Evolutionary conservation across 371 early-diverging fungal genomes (phyloP), one percentile per base, ranked within the genome.

Genomic region (Mucor velutinosus): DNA sequence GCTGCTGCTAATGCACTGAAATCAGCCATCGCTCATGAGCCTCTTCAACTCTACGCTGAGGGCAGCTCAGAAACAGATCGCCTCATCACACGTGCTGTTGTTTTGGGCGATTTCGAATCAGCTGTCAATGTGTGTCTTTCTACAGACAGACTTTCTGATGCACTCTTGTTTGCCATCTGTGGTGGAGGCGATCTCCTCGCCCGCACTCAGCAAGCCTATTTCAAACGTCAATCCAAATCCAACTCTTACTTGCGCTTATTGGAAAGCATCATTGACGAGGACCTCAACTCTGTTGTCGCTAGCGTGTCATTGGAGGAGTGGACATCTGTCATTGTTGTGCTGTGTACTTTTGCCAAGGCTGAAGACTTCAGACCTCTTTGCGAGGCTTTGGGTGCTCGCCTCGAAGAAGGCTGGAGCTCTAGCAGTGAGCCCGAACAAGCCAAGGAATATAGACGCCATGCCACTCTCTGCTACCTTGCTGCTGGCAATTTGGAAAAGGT

Each of bases 401-500:
- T 94, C 29, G 90, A 92, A 72, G 73, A 76, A 29, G 82, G 70
- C 23, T 84, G 85, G 63, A 60, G 49, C 32, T 56, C 61, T 21
- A 56, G 39, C 25, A 53, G 3, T 15, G 82, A 82, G 1, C 68
- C 86, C 14, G 76, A 81, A 15, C 77, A 71, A 39, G 82, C 78
- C 66, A 64, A 73, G 15, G 78, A 72, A 68, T 71, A 64, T 35
- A 76, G 76, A 64, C 82, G 79, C 6, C 92, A 86, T 75, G 95
- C 97, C 10, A 90, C 92, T 0, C 83, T 97, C 23, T 97, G 97
- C 74, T 97, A 94, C 72, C 78, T 97, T 65, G 92, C 92, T 12
- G 92, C 96, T 0, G 97, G 97, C 30, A 93, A 94, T 62, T 65
- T 99, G 27, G 91, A 92, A 69, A 92, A 91, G 57, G 95, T 97